Evolutionary conservation across 306 rosid genomes (phyloP).

Genomic region (Chamaecrista fasciculata): DNA sequence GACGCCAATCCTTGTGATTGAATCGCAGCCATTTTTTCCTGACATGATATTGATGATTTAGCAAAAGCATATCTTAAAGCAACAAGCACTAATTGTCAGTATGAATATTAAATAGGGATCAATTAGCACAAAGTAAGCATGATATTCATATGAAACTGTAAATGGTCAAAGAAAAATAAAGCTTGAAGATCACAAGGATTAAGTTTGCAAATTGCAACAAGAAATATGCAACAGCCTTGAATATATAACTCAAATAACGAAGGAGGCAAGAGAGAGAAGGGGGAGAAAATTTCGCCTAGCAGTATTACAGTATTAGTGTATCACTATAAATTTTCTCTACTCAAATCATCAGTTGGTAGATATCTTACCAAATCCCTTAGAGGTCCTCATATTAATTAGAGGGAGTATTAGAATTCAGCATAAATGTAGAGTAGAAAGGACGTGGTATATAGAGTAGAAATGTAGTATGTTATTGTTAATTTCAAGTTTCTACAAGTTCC

Average conservation of each 20-base stretch:
- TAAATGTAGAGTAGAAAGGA: too few relatives aligned
- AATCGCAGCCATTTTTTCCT: too few relatives aligned
- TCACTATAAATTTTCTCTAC: background rate
- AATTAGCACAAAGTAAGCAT: background rate
- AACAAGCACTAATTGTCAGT: too few relatives aligned
- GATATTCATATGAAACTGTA: background rate
- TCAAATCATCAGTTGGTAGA: background rate
- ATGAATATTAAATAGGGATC: too few relatives aligned
- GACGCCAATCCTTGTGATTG: too few relatives aligned
- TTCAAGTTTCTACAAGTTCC: too few relatives aligned
- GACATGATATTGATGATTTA: too few relatives aligned
- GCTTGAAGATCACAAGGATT: background rate
- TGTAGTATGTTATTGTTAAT: too few relatives aligned
- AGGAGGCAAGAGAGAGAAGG: background rate
- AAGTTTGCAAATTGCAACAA: background rate
- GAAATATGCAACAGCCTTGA: background rate
- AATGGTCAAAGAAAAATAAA: background rate
- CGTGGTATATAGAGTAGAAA: too few relatives aligned
- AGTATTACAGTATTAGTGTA: too few relatives aligned
- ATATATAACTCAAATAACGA: background rate
- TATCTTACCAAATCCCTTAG: background rate
- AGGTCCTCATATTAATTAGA: background rate
- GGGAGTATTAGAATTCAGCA: too few relatives aligned
- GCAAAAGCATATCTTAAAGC: too few relatives aligned
- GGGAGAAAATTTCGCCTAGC: background rate